Percentiles rank a stretch among this genome's conserved stretches.
These are phyloP conservation scores for Fusarium sp. DNA, from an alignment of 2,329 filamentous ascomycete species.

Conservation along the genomic window DNA sequence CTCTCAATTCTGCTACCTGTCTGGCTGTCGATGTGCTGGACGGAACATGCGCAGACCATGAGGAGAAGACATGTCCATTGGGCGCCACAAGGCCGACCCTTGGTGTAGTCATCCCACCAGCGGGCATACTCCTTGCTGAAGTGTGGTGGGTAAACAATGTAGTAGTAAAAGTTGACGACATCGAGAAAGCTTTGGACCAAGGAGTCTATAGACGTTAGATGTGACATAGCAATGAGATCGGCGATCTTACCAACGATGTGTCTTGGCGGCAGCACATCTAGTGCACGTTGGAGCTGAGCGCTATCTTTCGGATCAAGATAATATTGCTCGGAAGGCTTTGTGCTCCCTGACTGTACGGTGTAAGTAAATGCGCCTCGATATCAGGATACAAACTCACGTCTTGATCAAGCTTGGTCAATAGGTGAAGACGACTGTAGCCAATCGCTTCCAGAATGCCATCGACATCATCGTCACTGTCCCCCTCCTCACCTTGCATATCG, in stretches of 20 bases:
- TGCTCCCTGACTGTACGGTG: background rate
- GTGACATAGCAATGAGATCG: too few relatives aligned
- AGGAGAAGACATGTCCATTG: slow-evolving; percentile 26
- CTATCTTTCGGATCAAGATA: slow-evolving; percentile 11
- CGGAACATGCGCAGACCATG: slow-evolving; percentile 28
- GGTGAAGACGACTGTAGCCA: slow-evolving; percentile 21
- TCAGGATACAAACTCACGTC: background rate
- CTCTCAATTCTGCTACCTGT: slow-evolving; percentile 1
- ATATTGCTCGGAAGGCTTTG: slow-evolving; percentile 22
- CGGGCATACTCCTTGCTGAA: slow-evolving; percentile 27
- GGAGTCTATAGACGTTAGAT: slow-evolving; percentile 10
- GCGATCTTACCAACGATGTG: slow-evolving; percentile 12
- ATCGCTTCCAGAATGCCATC: slow-evolving; percentile 26
- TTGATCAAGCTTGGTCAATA: slow-evolving; percentile 24
- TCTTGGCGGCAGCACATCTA: slow-evolving; percentile 13
- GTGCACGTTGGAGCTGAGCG: slow-evolving; percentile 7
- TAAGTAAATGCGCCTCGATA: background rate
- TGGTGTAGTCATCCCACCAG: slow-evolving; percentile 29
- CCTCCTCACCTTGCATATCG: background rate
- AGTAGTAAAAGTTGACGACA: slow-evolving; percentile 30
- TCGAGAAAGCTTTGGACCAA: slow-evolving; percentile 21
- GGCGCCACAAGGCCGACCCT: slow-evolving; percentile 9
- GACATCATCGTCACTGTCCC: slow-evolving; percentile 18
- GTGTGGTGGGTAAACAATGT: slow-evolving; percentile 23
- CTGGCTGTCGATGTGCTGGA: slow-evolving; percentile 23